phyloP scores from a whole-genome alignment of 768 basidiomycete genomes.

The Cubamyces lactineus region DNA sequence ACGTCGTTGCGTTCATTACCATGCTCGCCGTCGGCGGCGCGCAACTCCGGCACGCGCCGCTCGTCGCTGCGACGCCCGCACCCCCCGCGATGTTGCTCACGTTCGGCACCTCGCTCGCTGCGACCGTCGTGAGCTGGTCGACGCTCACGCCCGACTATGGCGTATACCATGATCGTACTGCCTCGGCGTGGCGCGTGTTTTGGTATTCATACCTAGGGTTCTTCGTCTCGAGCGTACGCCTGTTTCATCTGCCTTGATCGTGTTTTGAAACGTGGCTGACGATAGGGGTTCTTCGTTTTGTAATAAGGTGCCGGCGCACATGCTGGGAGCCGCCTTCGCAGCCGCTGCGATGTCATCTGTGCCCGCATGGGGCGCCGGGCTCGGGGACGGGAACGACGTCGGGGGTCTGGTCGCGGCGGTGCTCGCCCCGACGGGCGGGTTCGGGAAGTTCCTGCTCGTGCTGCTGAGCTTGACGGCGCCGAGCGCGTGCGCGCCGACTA shows the following conservation, averaged over 20 bases:
- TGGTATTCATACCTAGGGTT: conserved; percentile 51
- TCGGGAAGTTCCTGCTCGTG: conserved; percentile 50
- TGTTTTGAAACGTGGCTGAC: neutral
- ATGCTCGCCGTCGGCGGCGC: conserved; percentile 41
- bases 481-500: conserved; percentile 58
- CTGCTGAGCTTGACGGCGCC: conserved; percentile 52
- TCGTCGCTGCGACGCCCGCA: conserved; percentile 30
- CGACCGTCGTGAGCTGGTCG: conserved; percentile 46
- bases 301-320: conserved; percentile 42
- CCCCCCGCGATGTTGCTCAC: conserved; percentile 41
- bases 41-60: conserved; percentile 33
- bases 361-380: conserved; percentile 45
- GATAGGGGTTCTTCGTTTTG: neutral
- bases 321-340: conserved; percentile 51
- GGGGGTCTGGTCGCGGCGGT: conserved; percentile 51
- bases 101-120: conserved; percentile 48
- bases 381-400: conserved; percentile 42
- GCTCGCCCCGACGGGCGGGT: conserved; percentile 42
- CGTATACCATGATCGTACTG: conserved; percentile 45
- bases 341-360: conserved; percentile 41
- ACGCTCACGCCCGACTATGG: conserved; percentile 52
- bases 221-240: conserved; percentile 43
- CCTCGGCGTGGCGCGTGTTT: conserved; percentile 39
- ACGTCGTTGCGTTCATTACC: conserved; percentile 42
- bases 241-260: neutral